These are phyloP conservation scores for Crassisporium funariophilum DNA, from an alignment of 768 basidiomycete species.

Conservation along the genomic window DNA sequence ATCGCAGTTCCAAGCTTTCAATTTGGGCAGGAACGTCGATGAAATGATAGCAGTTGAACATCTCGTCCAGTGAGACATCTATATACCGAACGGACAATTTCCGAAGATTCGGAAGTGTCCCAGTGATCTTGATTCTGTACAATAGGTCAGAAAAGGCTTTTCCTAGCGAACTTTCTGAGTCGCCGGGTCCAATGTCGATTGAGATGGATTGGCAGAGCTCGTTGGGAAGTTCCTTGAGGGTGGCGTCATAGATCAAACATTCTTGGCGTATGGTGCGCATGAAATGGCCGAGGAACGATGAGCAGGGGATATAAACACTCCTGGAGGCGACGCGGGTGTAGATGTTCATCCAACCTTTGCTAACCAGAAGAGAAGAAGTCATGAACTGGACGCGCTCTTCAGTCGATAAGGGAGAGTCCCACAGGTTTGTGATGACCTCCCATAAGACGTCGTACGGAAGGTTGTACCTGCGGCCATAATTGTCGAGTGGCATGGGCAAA, in stretches of 20 bases:
- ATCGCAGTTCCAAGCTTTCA: conserved; percentile 23
- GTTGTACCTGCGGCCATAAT: too few species aligned
- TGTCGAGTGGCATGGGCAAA: too few species aligned
- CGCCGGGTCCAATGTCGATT: neutral
- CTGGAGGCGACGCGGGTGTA: conserved; percentile 30
- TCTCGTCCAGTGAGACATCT: conserved; percentile 20
- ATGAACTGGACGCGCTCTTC: conserved; percentile 33
- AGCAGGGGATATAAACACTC: conserved; percentile 34
- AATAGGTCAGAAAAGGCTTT: conserved; percentile 21
- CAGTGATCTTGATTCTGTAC: conserved; percentile 17
- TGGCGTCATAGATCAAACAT: too few species aligned
- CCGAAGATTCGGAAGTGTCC: conserved; percentile 20
- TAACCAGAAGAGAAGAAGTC: conserved; percentile 31
- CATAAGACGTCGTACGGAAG: conserved; percentile 11
- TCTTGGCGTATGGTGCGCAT: conserved; percentile 10
- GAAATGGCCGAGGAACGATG: conserved; percentile 22
- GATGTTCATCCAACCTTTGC: conserved; percentile 28
- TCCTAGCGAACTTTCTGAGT: conserved; percentile 13
- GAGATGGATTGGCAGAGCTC: neutral
- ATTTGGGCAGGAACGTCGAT: conserved; percentile 21
- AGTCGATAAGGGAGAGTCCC: conserved; percentile 28
- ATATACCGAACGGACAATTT: conserved; percentile 22
- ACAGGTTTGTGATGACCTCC: conserved; percentile 30
- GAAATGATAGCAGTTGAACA: conserved; percentile 22
- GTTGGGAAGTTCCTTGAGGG: conserved; percentile 10